Conservation (phyloP, 495 filamentous ascomycete genomes). For the Neurospora sp. region DNA sequence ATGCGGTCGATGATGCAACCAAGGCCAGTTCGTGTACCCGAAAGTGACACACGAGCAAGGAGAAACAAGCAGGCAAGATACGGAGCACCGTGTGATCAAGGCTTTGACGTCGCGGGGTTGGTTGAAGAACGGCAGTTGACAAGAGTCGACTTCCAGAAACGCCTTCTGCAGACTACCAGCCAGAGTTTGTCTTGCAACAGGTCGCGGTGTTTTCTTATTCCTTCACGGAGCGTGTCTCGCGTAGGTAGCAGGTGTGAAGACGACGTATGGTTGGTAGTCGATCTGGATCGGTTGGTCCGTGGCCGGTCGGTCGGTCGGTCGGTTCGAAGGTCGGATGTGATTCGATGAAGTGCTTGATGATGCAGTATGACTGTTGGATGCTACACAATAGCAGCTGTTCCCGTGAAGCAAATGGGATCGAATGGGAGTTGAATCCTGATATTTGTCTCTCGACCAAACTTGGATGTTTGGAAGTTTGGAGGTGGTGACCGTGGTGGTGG, state of each 20-base stretch:
- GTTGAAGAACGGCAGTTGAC: background rate
- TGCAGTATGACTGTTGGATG: background rate
- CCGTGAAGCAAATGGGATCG: background rate
- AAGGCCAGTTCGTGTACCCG: background rate
- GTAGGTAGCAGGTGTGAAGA: background rate
- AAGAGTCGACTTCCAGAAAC: background rate
- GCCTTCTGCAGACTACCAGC: background rate
- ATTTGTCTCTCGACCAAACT: background rate
- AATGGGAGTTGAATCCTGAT: background rate
- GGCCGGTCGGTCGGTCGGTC: background rate
- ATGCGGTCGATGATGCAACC: background rate
- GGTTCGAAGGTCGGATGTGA: background rate
- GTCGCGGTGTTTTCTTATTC: background rate
- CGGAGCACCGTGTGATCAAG: background rate
- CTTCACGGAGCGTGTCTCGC: background rate
- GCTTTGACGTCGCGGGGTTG: background rate
- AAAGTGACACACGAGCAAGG: background rate
- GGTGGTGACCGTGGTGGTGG: background rate
- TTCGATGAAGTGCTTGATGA: background rate
- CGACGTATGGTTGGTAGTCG: background rate
- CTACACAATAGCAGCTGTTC: background rate
- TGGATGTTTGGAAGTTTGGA: background rate
- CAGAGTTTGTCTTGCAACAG: background rate
- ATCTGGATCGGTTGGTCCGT: background rate
- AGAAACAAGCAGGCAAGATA: background rate